Percentiles rank a stretch among this genome's conserved stretches.
Conservation (phyloP, 352 stramenopile species). For the Aphanomyces stellatus region DNA sequence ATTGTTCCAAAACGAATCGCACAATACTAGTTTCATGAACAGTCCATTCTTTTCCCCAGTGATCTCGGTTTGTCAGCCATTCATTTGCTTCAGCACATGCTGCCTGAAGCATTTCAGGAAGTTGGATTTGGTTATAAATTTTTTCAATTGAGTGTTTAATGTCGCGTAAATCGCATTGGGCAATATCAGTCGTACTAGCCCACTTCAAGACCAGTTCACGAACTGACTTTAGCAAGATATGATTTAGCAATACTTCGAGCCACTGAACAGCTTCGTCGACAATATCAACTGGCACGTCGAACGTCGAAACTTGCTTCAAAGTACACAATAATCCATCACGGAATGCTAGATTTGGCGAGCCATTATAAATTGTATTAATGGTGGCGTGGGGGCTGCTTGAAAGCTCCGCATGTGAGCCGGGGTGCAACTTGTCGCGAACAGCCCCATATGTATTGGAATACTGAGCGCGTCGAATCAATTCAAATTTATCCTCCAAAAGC, state of each 20-base stretch:
- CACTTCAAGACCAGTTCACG: neutral
- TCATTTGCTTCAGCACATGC: slow-evolving; percentile 17
- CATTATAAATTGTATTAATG: neutral
- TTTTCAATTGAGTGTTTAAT: neutral
- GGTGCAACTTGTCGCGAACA: neutral
- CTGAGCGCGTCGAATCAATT: neutral
- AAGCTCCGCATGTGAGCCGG: neutral
- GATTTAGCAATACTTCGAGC: slow-evolving; percentile 13
- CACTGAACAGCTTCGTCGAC: neutral
- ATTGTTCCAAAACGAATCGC: neutral
- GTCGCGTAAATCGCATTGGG: neutral
- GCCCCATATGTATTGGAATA: neutral
- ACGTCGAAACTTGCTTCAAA: slow-evolving; percentile 18
- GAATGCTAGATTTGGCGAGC: neutral
- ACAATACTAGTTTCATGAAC: slow-evolving; percentile 16
- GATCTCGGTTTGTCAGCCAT: slow-evolving; percentile 16
- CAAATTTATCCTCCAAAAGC: slow-evolving; percentile 8
- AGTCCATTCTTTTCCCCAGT: slow-evolving; percentile 13
- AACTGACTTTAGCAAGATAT: slow-evolving; percentile 10
- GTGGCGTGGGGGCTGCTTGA: no score
- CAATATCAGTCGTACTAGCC: neutral
- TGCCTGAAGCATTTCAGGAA: slow-evolving; percentile 18
- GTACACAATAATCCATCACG: slow-evolving; percentile 8
- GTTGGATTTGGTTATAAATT: neutral
- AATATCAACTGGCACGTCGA: slow-evolving; percentile 10